Conservation (phyloP, 768 basidiomycete genomes). For the Leucosporidium creatinivorum region DNA sequence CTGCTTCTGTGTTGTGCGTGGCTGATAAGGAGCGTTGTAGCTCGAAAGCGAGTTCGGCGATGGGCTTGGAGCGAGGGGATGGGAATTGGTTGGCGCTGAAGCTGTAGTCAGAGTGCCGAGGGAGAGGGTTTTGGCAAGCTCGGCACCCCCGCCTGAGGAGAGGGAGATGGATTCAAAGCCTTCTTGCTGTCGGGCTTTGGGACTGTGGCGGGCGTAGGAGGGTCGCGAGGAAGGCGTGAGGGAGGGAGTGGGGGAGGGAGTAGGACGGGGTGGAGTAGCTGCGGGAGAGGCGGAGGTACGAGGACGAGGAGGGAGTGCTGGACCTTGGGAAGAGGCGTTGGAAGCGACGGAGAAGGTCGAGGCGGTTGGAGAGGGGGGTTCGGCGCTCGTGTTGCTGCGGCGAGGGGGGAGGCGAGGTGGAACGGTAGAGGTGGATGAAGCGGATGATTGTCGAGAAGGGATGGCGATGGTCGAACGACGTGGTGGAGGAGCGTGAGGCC, state of each 20-base stretch:
- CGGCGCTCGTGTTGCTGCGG: constrained; percentile 1
- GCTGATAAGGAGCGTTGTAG: background rate
- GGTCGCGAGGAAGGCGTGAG: background rate
- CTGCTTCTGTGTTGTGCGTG: background rate
- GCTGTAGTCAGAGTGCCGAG: background rate
- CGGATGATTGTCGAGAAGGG: background rate
- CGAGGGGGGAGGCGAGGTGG: constrained; percentile 14
- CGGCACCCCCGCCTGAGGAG: background rate
- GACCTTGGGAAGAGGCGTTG: background rate
- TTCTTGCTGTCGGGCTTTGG: background rate
- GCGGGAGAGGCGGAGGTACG: background rate
- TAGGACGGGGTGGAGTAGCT: background rate
- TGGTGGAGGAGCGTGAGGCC: too few relatives aligned
- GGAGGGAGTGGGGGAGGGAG: background rate
- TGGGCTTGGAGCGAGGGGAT: background rate
- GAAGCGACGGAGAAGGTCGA: background rate
- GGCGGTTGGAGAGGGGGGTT: background rate
- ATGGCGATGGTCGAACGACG: too few relatives aligned
- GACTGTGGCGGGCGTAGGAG: background rate
- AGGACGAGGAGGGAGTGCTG: background rate
- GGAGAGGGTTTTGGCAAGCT: background rate
- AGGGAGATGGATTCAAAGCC: background rate
- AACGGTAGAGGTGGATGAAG: background rate
- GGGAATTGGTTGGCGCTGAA: background rate
- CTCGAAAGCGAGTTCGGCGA: background rate